These are phyloP conservation scores for Sedum album DNA, from an alignment of 164 flowering plant genomes.

Conservation along the genomic window DNA sequence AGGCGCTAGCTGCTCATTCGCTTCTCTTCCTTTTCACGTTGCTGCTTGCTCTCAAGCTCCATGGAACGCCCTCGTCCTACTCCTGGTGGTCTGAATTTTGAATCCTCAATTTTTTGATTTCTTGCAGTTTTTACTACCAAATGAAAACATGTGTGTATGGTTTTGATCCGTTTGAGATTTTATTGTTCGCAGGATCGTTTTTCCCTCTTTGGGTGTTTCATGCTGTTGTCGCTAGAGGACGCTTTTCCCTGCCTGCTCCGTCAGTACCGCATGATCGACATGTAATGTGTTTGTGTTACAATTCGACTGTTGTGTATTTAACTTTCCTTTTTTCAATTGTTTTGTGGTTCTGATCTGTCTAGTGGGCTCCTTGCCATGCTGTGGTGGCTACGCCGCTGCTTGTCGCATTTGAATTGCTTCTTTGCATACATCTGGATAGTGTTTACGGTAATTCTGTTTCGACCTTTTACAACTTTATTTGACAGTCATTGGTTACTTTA, in stretches of 20 bases:
- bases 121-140: not conserved
- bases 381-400: too few species aligned
- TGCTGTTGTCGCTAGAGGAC: too few species aligned
- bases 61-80: slow-evolving; percentile 34
- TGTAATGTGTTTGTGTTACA: not conserved
- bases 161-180: too few species aligned
- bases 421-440: slow-evolving; percentile 84
- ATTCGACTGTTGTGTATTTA: not conserved
- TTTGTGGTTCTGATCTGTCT: too few species aligned
- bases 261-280: too few species aligned
- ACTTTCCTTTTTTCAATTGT: too few species aligned
- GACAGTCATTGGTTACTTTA: too few species aligned
- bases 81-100: slow-evolving; percentile 98
- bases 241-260: slow-evolving; percentile 93
- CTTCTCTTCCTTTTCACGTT: slow-evolving; percentile 63
- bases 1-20: slow-evolving; percentile 53
- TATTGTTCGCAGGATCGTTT: slow-evolving; percentile 46
- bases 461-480: too few species aligned
- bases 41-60: slow-evolving; percentile 64
- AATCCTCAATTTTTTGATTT: slow-evolving; percentile 12
- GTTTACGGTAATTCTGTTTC: slow-evolving; percentile 35
- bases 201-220: too few species aligned
- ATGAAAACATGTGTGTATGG: not conserved
- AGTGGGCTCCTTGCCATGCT: too few species aligned
- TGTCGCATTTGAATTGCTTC: slow-evolving; percentile 85